Base-by-base conservation (phyloP, 768 basidiomycete genomes). In the Strobilomyces echinocephalus region DNA sequence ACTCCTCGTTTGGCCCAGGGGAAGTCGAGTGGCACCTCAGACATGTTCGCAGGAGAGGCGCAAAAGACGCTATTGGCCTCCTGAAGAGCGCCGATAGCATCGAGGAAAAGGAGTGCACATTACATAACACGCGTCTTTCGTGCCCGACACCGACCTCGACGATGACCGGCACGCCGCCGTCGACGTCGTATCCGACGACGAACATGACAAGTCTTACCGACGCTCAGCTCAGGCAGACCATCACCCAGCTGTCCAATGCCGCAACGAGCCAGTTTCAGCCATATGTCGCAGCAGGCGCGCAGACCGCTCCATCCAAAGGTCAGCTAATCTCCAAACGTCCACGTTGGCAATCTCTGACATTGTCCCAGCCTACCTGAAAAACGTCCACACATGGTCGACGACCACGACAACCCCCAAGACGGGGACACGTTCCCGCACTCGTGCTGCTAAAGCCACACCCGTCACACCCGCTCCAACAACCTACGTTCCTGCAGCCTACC, bases 341-440 rank as follows among this genome's bases (percentile, higher is more conserved):
- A 12, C 46, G 15, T 18, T 38, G n/a, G 20, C 11, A n/a, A 1
- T 38, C 30, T 10, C 73, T 74, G 39, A 60, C 34, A 5, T 28
- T 15, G 14, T 9, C 24, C 33, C 41, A 81, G 80, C 79, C 2
- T 88, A 88, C 63, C 73, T 80, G 55, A 85, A 82, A 76, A 88
- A 88, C 59, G 72, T 88, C 15, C 79, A 83, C 31, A 82, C 80
- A 21, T 88, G 86, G 86, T 83, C 85, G 5, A 75, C 77, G 28
- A 72, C 84, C 0, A 72, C 79, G 10, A 79, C 83, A 0, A 82
- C 83, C 0, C 61, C 76, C 18, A 64, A 68, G 34, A 61, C 71
- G 4, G 67, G 66, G 30, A 66, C 75, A 46, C 80, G 79, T 55
- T 75, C 69, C 14, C 72, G 73, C 51, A 53, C 65, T 21, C 71